phyloP scores from a whole-genome alignment of 345 rosid species.

The Carallia pectinifolia region DNA sequence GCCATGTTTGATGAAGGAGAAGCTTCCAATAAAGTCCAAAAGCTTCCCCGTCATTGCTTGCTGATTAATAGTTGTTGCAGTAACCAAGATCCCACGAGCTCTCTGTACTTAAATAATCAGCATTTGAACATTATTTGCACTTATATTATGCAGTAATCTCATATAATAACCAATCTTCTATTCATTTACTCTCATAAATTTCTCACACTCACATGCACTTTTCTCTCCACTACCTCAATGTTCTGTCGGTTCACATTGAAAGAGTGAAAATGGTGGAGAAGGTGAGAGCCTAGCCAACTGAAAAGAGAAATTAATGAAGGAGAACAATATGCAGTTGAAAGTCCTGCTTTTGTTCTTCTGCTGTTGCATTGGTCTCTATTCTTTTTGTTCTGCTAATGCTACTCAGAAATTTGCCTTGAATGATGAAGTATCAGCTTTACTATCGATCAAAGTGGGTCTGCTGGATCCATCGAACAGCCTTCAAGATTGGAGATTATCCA shows the following conservation, averaged over 20 bases:
- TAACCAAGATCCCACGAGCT: slow-evolving; percentile 54
- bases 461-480: slow-evolving; percentile 61
- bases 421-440: slow-evolving; percentile 51
- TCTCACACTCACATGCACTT: not conserved
- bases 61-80: slow-evolving; percentile 48
- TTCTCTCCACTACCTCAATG: not conserved
- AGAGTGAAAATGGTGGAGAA: slow-evolving; percentile 32
- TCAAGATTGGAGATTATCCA: slow-evolving; percentile 60
- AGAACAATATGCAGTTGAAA: slow-evolving; percentile 33
- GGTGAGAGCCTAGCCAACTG: slow-evolving; percentile 11
- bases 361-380: slow-evolving; percentile 40
- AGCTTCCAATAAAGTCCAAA: slow-evolving; percentile 57
- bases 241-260: not conserved
- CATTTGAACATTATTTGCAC: slow-evolving; percentile 26
- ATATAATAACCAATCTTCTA: slow-evolving; percentile 35
- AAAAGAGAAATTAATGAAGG: slow-evolving; percentile 17
- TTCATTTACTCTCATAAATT: slow-evolving; percentile 23
- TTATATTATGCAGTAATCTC: slow-evolving; percentile 27
- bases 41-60: slow-evolving; percentile 36
- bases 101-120: slow-evolving; percentile 29
- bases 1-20: slow-evolving; percentile 66
- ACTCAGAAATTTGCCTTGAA: slow-evolving; percentile 18
- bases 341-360: slow-evolving; percentile 40
- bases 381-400: slow-evolving; percentile 37
- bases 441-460: slow-evolving; percentile 55